Conservation (phyloP, 768 basidiomycete species). For the Suillus subalutaceus region DNA sequence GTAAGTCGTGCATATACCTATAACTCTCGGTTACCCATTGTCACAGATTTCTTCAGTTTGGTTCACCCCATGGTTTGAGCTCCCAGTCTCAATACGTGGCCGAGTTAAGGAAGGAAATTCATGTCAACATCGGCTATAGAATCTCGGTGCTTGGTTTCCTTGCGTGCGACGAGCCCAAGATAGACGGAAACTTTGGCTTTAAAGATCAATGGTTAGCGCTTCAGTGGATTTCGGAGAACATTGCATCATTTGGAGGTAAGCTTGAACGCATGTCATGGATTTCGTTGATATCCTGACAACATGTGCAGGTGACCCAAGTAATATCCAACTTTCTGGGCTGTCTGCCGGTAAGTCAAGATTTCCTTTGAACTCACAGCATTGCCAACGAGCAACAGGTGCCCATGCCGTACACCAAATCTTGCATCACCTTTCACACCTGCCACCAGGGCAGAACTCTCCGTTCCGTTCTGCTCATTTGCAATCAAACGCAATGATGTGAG, state of each 20-base stretch:
- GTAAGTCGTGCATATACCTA: slow-evolving; percentile 36
- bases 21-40: slow-evolving; percentile 5
- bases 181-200: slow-evolving; percentile 81
- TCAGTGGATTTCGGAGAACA: slow-evolving; percentile 73
- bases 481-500: slow-evolving; percentile 75
- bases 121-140: slow-evolving; percentile 79
- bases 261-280: neutral
- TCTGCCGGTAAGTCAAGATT: slow-evolving; percentile 57
- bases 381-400: slow-evolving; percentile 45
- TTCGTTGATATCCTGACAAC: slow-evolving; percentile 2
- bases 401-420: slow-evolving; percentile 78
- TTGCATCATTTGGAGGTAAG: slow-evolving; percentile 68
- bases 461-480: slow-evolving; percentile 69
- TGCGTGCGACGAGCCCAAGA: slow-evolving; percentile 59
- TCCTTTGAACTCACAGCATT: neutral
- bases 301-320: slow-evolving; percentile 54
- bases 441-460: slow-evolving; percentile 56
- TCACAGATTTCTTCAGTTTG: slow-evolving; percentile 73
- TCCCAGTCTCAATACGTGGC: slow-evolving; percentile 70
- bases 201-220: slow-evolving; percentile 83
- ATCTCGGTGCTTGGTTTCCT: slow-evolving; percentile 79
- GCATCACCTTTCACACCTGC: slow-evolving; percentile 67
- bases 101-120: slow-evolving; percentile 65
- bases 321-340: slow-evolving; percentile 68
- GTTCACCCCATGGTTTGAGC: slow-evolving; percentile 65